These are phyloP conservation scores for Colletotrichum sp. DNA, from an alignment of 2,329 filamentous ascomycete species.

Conservation along the genomic window DNA sequence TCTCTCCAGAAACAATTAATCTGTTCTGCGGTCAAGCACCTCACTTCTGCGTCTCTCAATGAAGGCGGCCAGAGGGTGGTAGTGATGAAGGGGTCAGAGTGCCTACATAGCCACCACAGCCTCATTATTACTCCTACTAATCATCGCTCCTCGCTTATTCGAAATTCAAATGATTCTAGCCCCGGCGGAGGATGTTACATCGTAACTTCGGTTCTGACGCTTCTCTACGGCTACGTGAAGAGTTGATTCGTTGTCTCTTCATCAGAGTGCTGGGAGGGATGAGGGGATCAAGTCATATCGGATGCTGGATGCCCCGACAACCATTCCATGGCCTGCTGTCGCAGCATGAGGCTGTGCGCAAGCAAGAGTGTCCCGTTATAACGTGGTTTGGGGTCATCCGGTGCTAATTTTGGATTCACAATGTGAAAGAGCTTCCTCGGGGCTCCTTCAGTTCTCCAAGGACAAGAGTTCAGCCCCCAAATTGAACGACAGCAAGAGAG, in stretches of 20 bases:
- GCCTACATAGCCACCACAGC: too few species aligned
- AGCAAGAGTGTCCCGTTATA: fast-evolving
- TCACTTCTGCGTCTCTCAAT: too few species aligned
- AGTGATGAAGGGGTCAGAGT: too few species aligned
- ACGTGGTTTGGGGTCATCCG: fast-evolving
- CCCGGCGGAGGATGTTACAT: too few species aligned
- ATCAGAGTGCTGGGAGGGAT: not conserved
- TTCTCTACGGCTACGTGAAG: too few species aligned
- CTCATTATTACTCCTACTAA: too few species aligned
- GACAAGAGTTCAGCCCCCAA: not conserved
- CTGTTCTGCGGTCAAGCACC: too few species aligned
- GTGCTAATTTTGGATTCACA: not conserved
- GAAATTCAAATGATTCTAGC: fast-evolving
- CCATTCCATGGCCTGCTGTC: not conserved
- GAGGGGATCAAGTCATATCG: not conserved
- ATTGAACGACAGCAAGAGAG: too few species aligned
- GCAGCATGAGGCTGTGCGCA: not conserved
- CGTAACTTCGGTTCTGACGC: too few species aligned
- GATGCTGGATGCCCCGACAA: not conserved
- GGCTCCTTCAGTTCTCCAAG: not conserved
- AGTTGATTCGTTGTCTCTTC: not conserved
- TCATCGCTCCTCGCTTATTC: too few species aligned
- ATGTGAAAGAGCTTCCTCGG: fast-evolving
- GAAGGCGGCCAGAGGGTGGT: too few species aligned
- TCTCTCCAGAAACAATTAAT: not conserved